phyloP scores from a whole-genome alignment of 306 rosid genomes.

The Ammopiptanthus mongolicus region DNA sequence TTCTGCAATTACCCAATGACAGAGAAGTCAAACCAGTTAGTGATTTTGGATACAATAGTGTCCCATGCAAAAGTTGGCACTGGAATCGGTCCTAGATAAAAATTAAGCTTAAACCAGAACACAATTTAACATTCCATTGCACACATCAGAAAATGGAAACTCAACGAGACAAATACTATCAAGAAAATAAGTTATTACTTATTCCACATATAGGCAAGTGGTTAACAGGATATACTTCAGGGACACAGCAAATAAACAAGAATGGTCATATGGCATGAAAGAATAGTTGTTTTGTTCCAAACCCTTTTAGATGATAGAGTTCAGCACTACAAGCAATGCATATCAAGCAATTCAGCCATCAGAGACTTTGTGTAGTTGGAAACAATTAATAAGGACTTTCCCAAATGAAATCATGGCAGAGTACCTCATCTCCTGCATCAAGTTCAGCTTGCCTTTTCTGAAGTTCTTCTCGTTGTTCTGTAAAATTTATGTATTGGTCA shows the following conservation, averaged over 20 bases:
- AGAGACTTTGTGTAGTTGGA: not conserved
- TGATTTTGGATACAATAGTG: not conserved
- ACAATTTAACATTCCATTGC: not conserved
- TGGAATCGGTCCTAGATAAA: not conserved
- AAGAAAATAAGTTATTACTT: not conserved
- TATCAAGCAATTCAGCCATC: not conserved
- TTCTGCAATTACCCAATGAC: constrained; percentile 53
- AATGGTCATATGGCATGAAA: not conserved
- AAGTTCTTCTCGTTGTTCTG: constrained; percentile 97
- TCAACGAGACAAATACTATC: not conserved
- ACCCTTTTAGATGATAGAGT: not conserved
- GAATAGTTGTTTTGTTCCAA: not conserved
- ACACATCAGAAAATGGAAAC: not conserved
- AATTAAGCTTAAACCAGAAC: constrained; percentile 3
- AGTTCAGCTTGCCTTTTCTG: constrained; percentile 95
- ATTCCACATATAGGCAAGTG: not conserved
- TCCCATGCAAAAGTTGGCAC: constrained; percentile 1
- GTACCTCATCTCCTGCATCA: constrained; percentile 93
- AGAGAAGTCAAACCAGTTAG: constrained; percentile 5
- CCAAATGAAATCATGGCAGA: constrained; percentile 1
- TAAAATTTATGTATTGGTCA: constrained; percentile 90
- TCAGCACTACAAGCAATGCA: not conserved
- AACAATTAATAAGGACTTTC: constrained; percentile 6
- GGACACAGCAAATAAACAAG: constrained; percentile 5
- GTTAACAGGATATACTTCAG: constrained; percentile 5